These are phyloP conservation scores for Ceratocystiopsis brevicomis DNA, from an alignment of 2,329 filamentous ascomycete genomes.

Conservation along the genomic window DNA sequence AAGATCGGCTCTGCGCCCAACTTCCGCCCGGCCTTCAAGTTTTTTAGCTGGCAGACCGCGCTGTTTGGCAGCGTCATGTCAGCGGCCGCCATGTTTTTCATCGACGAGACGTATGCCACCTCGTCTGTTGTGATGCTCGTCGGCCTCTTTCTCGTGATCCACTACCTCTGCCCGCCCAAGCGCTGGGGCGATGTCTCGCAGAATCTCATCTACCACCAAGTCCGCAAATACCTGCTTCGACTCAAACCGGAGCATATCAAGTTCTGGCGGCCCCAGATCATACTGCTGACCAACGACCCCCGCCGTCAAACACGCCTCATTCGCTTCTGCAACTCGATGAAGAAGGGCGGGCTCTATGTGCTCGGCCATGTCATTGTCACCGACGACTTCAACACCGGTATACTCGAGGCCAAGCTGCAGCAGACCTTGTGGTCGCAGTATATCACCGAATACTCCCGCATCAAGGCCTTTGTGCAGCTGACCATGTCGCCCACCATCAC, in stretches of 20 bases:
- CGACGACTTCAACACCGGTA: conserved; percentile 58
- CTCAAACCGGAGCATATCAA: conserved; percentile 78
- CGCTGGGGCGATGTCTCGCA: conserved; percentile 83
- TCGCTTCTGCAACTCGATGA: conserved; percentile 79
- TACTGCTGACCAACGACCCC: conserved; percentile 67
- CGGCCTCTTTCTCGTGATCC: conserved; percentile 65
- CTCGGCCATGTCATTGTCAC: conserved; percentile 78
- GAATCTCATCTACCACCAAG: conserved; percentile 70
- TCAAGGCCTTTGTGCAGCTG: conserved; percentile 80
- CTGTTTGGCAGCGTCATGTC: conserved; percentile 56
- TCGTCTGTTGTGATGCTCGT: conserved; percentile 56
- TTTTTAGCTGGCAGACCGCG: conserved; percentile 75
- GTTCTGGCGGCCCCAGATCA: conserved; percentile 79
- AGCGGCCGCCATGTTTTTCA: conserved; percentile 73
- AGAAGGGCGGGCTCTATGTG: conserved; percentile 72
- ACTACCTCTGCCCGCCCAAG: conserved; percentile 71
- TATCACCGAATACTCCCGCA: conserved; percentile 61
- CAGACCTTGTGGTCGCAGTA: conserved; percentile 72
- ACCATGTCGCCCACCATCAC: conserved; percentile 65
- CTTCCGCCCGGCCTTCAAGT: conserved; percentile 73
- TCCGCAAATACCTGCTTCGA: conserved; percentile 71
- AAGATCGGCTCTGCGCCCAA: conserved; percentile 80
- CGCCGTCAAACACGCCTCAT: conserved; percentile 68
- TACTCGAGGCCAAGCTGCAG: conserved; percentile 64
- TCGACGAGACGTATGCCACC: conserved; percentile 63